Conservation (phyloP, 805 yeast species). For the Lachancea lanzarotensis region DNA sequence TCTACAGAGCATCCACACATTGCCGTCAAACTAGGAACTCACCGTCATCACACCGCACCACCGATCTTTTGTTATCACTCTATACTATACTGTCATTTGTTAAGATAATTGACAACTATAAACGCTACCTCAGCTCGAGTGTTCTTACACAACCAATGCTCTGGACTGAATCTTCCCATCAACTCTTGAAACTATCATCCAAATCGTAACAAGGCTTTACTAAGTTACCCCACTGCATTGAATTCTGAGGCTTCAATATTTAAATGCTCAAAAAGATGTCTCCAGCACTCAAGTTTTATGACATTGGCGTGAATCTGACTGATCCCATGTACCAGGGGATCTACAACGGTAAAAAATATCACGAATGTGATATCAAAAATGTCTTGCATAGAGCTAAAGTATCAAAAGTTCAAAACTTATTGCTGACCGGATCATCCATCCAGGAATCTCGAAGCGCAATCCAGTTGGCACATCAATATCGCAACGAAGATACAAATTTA, state of each 20-base stretch:
- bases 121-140: too few relatives aligned
- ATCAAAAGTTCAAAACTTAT: slow-evolving; percentile 59
- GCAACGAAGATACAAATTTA: slow-evolving; percentile 20
- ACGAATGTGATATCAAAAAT: slow-evolving; percentile 55
- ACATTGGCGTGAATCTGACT: slow-evolving; percentile 70
- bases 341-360: slow-evolving; percentile 66
- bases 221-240: too few relatives aligned
- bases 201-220: too few relatives aligned
- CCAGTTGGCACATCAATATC: slow-evolving; percentile 41
- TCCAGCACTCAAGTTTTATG: slow-evolving; percentile 25
- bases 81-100: not conserved
- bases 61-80: too few relatives aligned
- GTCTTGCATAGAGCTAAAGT: slow-evolving; percentile 62
- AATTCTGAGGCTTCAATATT: too few relatives aligned
- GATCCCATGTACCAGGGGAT: slow-evolving; percentile 82
- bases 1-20: too few relatives aligned
- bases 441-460: slow-evolving; percentile 60
- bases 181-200: too few relatives aligned
- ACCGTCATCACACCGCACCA: too few relatives aligned
- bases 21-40: too few relatives aligned
- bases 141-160: too few relatives aligned
- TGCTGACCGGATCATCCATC: slow-evolving; percentile 79
- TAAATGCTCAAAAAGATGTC: slow-evolving; percentile 28
- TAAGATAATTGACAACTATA: too few relatives aligned
- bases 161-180: too few relatives aligned